Evolutionary conservation across 2,329 filamentous ascomycete species (phyloP), one percentile per base, ranked within the genome.

Genomic region (Phymatotrichopsis omnivora): DNA sequence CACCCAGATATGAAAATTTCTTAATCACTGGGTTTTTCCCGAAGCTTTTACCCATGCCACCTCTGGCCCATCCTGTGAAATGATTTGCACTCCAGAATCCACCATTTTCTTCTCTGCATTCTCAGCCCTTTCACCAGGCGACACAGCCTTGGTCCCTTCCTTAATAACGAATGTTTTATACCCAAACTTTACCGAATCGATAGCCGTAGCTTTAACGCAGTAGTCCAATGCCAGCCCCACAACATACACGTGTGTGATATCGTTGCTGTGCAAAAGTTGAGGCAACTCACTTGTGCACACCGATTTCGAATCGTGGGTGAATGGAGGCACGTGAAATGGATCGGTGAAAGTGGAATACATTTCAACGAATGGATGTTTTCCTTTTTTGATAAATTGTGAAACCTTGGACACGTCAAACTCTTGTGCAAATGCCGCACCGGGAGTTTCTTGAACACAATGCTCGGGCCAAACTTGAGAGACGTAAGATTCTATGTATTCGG

Each of bases 291-390:
- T 79, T 8, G 37, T 46, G 27, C 34, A 58, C 65, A 63, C 29
- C 65, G 67, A 24, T 53, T 52, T 23, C 55, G 54, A 12, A 59
- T 60, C 37, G 59, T 56, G 11, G 56, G 56, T 41, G 61, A 58
- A 51, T 65, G 63, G 38, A 57, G 49, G 44, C 16, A 43, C 23
- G 14, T 51, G 45, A 57, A 95, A 89, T 0, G 84, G 82, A 60
- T 87, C 83, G 50, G 80, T 80, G 58, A 98, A 96, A 0, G 81
- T 86, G 51, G 82, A 89, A 65, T 95, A 96, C 82, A 95, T 94
- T 65, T 98, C 91, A 2, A 94, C 74, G 33, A 73, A 68, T 33
- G 69, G 62, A 60, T 85, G 72, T 60, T 70, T 73, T 8, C 91
- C 91, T 67, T 98, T 98, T 56, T 82, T 73, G 11, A 95, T 66